phyloP scores from a whole-genome alignment of 2,329 filamentous ascomycete species.

The Clonostachys sp. region DNA sequence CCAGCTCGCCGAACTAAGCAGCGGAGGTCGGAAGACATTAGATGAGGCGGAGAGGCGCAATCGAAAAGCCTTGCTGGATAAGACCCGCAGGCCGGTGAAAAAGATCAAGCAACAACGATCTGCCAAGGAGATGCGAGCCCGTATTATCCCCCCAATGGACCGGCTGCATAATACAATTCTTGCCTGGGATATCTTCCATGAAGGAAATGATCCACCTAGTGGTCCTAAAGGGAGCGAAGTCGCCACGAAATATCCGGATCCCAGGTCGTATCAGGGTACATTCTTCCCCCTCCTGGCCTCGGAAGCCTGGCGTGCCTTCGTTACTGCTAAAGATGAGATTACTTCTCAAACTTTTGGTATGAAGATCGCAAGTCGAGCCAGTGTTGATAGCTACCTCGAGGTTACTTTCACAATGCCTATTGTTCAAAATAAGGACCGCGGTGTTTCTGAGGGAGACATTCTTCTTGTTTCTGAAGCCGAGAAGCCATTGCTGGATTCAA shows the following conservation, averaged over 20 bases:
- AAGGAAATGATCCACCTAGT: slow-evolving; percentile 79
- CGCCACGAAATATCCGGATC: slow-evolving; percentile 71
- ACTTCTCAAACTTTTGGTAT: slow-evolving; percentile 78
- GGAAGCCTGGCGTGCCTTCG: slow-evolving; percentile 93
- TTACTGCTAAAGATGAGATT: slow-evolving; percentile 83
- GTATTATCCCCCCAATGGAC: slow-evolving; percentile 84
- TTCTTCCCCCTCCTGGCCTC: slow-evolving; percentile 88
- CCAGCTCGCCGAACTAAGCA: slow-evolving; percentile 41
- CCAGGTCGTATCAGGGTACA: slow-evolving; percentile 76
- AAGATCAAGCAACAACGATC: slow-evolving; percentile 78
- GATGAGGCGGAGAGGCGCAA: slow-evolving; percentile 40
- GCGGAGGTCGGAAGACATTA: slow-evolving; percentile 40
- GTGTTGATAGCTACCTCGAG: slow-evolving; percentile 89
- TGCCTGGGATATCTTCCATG: slow-evolving; percentile 91
- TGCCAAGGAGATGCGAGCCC: slow-evolving; percentile 89
- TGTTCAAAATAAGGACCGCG: slow-evolving; percentile 64
- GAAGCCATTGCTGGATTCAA: slow-evolving; percentile 61
- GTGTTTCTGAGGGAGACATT: slow-evolving; percentile 80
- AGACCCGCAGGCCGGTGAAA: slow-evolving; percentile 70
- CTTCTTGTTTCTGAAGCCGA: slow-evolving; percentile 74
- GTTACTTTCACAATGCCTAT: slow-evolving; percentile 79
- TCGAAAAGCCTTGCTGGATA: slow-evolving; percentile 44
- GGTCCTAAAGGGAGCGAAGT: slow-evolving; percentile 71
- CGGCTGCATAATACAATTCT: slow-evolving; percentile 81
- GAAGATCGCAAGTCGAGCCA: slow-evolving; percentile 82